phyloP scores from a whole-genome alignment of 2,329 filamentous ascomycete species.

The Botrytis sinoallii region DNA sequence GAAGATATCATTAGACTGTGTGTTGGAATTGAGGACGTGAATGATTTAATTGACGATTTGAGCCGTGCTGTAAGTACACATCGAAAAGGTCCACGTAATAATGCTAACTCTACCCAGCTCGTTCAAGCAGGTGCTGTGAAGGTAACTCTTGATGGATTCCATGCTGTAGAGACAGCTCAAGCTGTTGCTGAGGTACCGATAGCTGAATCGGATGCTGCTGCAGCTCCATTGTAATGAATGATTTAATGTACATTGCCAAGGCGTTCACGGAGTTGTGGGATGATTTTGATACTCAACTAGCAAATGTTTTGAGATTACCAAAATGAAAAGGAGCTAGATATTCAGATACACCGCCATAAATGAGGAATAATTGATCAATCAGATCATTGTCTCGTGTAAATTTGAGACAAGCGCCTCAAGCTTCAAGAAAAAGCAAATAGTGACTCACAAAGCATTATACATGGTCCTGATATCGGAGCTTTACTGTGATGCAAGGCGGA shows the following conservation, averaged over 20 bases:
- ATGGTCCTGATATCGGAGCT: slow-evolving; percentile 1
- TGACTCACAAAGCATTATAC: neutral
- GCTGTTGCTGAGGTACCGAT: slow-evolving; percentile 33
- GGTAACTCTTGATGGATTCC: slow-evolving; percentile 78
- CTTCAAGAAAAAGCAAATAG: neutral
- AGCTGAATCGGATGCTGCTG: slow-evolving; percentile 33
- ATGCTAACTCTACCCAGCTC: slow-evolving; percentile 51
- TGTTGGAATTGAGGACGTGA: slow-evolving; percentile 90
- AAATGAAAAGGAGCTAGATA: slow-evolving; percentile 7
- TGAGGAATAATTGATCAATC: slow-evolving; percentile 14
- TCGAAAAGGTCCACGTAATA: slow-evolving; percentile 14
- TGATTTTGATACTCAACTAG: slow-evolving; percentile 13
- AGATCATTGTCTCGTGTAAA: slow-evolving; percentile 1
- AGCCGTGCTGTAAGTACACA: slow-evolving; percentile 73
- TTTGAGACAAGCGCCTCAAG: slow-evolving; percentile 13
- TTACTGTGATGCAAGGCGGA: slow-evolving; percentile 10
- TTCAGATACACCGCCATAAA: slow-evolving; percentile 4
- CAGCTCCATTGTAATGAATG: slow-evolving; percentile 22
- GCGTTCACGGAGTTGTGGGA: slow-evolving; percentile 19
- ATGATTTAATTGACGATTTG: slow-evolving; percentile 91
- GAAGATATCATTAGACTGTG: slow-evolving; percentile 96
- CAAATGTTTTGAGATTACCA: neutral
- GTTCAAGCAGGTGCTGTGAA: slow-evolving; percentile 92
- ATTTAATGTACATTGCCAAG: slow-evolving; percentile 24
- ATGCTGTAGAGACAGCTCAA: slow-evolving; percentile 47